Evolutionary conservation across 176 grass and related monocot species (phyloP).

Genomic region (Olyra latifolia): DNA sequence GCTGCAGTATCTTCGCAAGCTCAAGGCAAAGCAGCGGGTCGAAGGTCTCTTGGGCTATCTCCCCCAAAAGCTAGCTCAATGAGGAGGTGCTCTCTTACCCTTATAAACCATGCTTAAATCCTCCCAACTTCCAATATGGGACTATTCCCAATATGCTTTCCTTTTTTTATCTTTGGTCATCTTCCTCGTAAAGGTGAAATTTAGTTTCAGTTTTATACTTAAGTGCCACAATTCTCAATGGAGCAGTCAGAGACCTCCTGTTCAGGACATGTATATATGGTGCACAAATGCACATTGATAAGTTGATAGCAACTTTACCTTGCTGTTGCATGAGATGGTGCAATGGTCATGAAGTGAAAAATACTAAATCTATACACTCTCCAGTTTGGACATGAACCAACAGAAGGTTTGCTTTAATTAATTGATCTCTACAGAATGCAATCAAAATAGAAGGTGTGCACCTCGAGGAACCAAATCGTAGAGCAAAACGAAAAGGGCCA

Average conservation of each 20-base stretch:
- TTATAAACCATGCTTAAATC: no score
- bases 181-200: neutral
- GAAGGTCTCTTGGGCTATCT: no score
- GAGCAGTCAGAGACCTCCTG: neutral
- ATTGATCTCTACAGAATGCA: neutral
- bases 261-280: neutral
- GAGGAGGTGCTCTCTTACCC: no score
- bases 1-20: no score
- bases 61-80: no score
- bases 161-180: neutral
- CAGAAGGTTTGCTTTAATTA: neutral
- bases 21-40: no score
- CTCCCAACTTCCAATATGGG: no score
- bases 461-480: constrained; percentile 95
- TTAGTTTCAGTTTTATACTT: neutral
- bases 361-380: neutral
- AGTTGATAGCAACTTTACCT: neutral
- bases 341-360: neutral
- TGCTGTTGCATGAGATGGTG: neutral
- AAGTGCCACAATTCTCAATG: neutral
- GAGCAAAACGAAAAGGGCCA: constrained; percentile 93
- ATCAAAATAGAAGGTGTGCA: constrained; percentile 1
- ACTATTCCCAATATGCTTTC: no score
- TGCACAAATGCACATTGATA: neutral
- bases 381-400: neutral